Base-by-base conservation (phyloP, 352 stramenopile genomes). In the Stephanocyclus meneghinianus region DNA sequence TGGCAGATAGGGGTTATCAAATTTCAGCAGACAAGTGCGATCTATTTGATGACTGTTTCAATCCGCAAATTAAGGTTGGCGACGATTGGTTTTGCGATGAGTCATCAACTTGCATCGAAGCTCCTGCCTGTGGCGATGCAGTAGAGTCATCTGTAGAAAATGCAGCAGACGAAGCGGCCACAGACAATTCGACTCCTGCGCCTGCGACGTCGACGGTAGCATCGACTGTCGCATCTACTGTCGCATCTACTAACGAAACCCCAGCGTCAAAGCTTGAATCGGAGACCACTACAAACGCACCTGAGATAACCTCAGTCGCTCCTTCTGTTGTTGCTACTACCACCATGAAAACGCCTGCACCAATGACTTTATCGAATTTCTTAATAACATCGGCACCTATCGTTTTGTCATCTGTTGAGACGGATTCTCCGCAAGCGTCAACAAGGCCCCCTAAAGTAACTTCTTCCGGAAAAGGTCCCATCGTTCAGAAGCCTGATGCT, bases 21-120 rank as follows among this genome's bases (percentile, higher is more conserved):
- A 68, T 85, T 44, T 79, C 72, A 48, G 56, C 35, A n/a, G 72
- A 85, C 37, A 85, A 85, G 69, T 85, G 78, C 44, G 64, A 69
- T 21, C 59, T 81, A 30, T 85, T 81, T 53, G 51, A 56, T 11
- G 51, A 80, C 40, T 84, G 77, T 44, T 85, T 65, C 40, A 80
- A 85, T 51, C 42, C 63, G 55, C 61, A 85, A 13, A 78, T 80
- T 53, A 69, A 78, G 60, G 44, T 81, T 81, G 78, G 67, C 8
- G 78, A 85, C 53, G 78, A 85, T 70, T 85, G 71, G 72, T 85
- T 78, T 60, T 85, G 78, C 37, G 62, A 79, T 16, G 72, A 81
- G 45, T 32, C 53, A 57, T 48, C 63, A 51, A 16, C 63, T 9
- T 85, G 78, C 59, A 65, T 81, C 32, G 70, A 76, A 30, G 67